phyloP scores from a whole-genome alignment of 108 stramenopile genomes.

The Skeletonema potamos region DNA sequence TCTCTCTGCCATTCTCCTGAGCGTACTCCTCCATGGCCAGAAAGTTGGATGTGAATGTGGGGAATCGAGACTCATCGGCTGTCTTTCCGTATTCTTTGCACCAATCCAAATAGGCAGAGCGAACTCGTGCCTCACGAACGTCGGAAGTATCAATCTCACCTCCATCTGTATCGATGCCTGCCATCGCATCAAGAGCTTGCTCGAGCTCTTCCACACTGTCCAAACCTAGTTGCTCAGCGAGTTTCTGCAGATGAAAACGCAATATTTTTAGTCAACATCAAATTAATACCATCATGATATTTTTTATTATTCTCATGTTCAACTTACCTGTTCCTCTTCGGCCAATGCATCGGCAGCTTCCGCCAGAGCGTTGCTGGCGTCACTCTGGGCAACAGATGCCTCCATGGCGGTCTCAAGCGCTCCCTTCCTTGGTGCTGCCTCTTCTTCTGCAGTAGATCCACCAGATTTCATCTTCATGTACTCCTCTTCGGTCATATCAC shows the following conservation, averaged over 20 bases:
- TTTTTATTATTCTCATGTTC: neutral
- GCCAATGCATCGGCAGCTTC: conserved; percentile 85
- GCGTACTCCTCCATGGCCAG: conserved; percentile 86
- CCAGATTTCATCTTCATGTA: conserved; percentile 50
- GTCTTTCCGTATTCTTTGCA: conserved; percentile 79
- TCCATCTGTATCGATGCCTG: conserved; percentile 77
- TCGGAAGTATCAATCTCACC: conserved; percentile 61
- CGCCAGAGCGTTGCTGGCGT: conserved; percentile 66
- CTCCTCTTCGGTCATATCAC: conserved; percentile 79
- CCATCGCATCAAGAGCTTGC: conserved; percentile 70
- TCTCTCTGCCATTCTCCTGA: conserved; percentile 71
- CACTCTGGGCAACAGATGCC: conserved; percentile 69
- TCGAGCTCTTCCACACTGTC: conserved; percentile 84
- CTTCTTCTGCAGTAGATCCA: conserved; percentile 11
- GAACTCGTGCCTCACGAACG: conserved; percentile 81
- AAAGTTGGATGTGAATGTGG: conserved; percentile 73
- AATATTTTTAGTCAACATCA: neutral
- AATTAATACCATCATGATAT: neutral
- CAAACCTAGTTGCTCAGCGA: conserved; percentile 71
- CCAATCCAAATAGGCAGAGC: conserved; percentile 84
- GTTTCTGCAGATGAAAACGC: conserved; percentile 46
- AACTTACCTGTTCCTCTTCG: conserved; percentile 81
- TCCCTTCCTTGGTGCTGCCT: conserved; percentile 41
- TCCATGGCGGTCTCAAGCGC: conserved; percentile 69
- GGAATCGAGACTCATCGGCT: conserved; percentile 70